A percentile compares a stretch with the other conserved stretches of the same genome.
phyloP scores from a whole-genome alignment of 768 basidiomycete species.

The Tubosaeta sp. region DNA sequence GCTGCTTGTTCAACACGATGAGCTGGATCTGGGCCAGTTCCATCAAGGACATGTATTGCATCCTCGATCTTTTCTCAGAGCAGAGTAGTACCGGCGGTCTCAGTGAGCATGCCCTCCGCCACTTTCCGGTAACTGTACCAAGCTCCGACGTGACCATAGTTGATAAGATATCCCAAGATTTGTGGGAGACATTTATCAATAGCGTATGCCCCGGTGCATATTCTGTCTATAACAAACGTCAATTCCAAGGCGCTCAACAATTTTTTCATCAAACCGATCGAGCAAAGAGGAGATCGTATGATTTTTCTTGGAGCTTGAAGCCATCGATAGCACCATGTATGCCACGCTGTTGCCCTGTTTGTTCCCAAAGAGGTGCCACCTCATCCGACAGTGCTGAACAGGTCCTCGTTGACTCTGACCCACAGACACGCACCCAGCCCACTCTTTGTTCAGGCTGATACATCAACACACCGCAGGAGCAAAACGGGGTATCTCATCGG shows the following conservation, averaged over 20 bases:
- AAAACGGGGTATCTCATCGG: slow-evolving; percentile 9
- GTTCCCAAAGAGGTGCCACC: neutral
- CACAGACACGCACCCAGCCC: slow-evolving; percentile 1
- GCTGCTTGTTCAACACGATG: slow-evolving; percentile 1
- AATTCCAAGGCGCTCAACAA: slow-evolving; percentile 19
- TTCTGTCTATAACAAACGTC: slow-evolving; percentile 47
- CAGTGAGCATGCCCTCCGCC: slow-evolving; percentile 33
- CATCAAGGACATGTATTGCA: slow-evolving; percentile 29
- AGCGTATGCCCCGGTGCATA: slow-evolving; percentile 49
- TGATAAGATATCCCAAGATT: slow-evolving; percentile 53
- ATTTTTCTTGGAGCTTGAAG: slow-evolving; percentile 36
- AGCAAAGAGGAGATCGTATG: slow-evolving; percentile 46
- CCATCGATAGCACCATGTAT: slow-evolving; percentile 39
- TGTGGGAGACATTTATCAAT: slow-evolving; percentile 47
- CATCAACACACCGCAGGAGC: slow-evolving; percentile 9
- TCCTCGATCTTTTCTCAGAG: too few species aligned
- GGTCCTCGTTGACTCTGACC: slow-evolving; percentile 11
- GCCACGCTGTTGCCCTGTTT: slow-evolving; percentile 9
- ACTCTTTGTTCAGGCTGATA: slow-evolving; percentile 21
- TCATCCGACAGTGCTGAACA: slow-evolving; percentile 6
- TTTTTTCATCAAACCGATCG: slow-evolving; percentile 44
- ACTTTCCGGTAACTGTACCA: too few species aligned
- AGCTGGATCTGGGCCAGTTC: slow-evolving; percentile 21
- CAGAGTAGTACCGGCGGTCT: slow-evolving; percentile 41
- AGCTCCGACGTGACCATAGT: slow-evolving; percentile 33